These are phyloP conservation scores for Cryptosporidium muris DNA, from an alignment of 169 alveolate species.

Conservation along the genomic window DNA sequence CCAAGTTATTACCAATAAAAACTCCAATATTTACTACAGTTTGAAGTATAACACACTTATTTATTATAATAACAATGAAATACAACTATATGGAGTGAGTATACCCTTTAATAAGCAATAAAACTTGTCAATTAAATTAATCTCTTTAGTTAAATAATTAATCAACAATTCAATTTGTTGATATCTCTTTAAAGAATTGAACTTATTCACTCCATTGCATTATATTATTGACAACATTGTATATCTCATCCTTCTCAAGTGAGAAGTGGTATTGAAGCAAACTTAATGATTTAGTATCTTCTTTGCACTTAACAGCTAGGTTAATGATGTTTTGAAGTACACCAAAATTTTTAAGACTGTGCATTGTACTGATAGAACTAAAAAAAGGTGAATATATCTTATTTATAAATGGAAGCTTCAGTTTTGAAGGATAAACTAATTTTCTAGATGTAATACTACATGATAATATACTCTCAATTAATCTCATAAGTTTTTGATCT, in stretches of 20 bases:
- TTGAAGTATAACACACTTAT: no score
- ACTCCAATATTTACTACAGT: no score
- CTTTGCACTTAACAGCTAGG: neutral
- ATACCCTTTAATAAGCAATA: no score
- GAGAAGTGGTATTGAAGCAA: neutral
- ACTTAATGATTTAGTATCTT: neutral
- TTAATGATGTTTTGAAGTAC: neutral
- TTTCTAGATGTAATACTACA: neutral
- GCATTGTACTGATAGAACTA: slow-evolving; percentile 1
- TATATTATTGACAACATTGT: neutral
- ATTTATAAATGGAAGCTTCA: neutral
- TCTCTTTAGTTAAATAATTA: no score
- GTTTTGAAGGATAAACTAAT: no score
- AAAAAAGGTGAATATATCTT: no score
- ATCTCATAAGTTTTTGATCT: neutral
- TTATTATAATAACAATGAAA: no score
- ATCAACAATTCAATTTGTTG: no score
- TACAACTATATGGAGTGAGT: no score
- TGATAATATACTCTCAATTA: neutral
- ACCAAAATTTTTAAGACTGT: slow-evolving; percentile 4
- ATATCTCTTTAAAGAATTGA: neutral
- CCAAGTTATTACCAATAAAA: no score
- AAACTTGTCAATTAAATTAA: no score
- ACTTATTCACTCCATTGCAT: slow-evolving; percentile 1
- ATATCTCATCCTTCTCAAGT: slow-evolving; percentile 29